Evolutionary conservation across 768 basidiomycete genomes (phyloP).

Genomic region (Russula abietina): DNA sequence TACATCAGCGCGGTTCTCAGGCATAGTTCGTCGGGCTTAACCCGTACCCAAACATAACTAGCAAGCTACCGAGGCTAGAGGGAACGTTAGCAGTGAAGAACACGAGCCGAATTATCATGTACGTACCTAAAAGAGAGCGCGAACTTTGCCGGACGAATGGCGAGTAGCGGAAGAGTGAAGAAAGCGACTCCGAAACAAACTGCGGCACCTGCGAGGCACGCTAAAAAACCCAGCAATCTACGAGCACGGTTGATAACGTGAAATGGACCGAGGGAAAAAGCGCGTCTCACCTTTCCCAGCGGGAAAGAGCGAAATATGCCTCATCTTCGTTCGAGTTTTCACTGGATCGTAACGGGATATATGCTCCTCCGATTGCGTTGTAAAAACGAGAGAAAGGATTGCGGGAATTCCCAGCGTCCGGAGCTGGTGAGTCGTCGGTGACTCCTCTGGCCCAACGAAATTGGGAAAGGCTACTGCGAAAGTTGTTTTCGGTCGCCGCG

Average conservation of each 20-base stretch:
- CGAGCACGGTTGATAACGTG: not conserved
- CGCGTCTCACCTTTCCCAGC: conserved; percentile 79
- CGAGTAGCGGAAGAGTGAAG: conserved; percentile 67
- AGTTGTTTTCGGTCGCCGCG: conserved; percentile 49
- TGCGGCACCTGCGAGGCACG: conserved; percentile 81
- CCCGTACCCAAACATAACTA: conserved; percentile 92
- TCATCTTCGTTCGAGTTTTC: conserved; percentile 92
- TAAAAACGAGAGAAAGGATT: conserved; percentile 85
- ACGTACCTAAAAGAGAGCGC: conserved; percentile 76
- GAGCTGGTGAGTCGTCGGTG: conserved; percentile 61
- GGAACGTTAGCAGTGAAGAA: conserved; percentile 1
- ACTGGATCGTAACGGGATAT: conserved; percentile 78
- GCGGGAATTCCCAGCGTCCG: conserved; percentile 30
- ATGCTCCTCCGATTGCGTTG: conserved; percentile 75
- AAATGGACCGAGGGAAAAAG: conserved; percentile 2
- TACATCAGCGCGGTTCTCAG: not conserved
- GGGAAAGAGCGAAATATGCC: conserved; percentile 84
- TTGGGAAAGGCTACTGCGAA: conserved; percentile 70
- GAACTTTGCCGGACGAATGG: conserved; percentile 81
- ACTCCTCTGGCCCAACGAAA: conserved; percentile 79
- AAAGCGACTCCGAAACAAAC: conserved; percentile 94
- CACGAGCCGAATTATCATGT: not conserved
- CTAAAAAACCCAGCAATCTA: conserved; percentile 86
- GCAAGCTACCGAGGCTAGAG: conserved; percentile 71
- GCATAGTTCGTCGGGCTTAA: not conserved